Evolutionary conservation across 2,329 filamentous ascomycete genomes (phyloP).

Genomic region (Fusarium transvaalense): DNA sequence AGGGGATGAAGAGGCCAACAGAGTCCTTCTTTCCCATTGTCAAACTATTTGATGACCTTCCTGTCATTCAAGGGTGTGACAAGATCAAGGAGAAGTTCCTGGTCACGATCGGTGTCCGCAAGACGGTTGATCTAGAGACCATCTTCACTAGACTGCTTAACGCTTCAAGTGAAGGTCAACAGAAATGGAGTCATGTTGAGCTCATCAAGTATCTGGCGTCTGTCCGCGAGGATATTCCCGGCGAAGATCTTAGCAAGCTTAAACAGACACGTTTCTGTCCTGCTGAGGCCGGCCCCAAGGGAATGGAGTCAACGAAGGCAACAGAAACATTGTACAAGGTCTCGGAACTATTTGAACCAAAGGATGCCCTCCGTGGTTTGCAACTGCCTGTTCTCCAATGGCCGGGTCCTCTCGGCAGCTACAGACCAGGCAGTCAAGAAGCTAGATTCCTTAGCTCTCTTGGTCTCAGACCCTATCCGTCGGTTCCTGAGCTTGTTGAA

Average conservation of each 20-base stretch:
- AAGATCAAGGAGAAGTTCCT: slow-evolving; percentile 93
- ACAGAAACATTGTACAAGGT: slow-evolving; percentile 74
- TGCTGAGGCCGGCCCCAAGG: slow-evolving; percentile 73
- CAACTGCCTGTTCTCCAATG: slow-evolving; percentile 84
- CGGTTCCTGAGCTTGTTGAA: slow-evolving; percentile 78
- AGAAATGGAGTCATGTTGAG: slow-evolving; percentile 92
- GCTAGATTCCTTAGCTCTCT: slow-evolving; percentile 79
- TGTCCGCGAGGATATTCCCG: slow-evolving; percentile 88
- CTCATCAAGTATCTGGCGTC: slow-evolving; percentile 94
- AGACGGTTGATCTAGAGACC: slow-evolving; percentile 93
- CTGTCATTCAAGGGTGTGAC: slow-evolving; percentile 80
- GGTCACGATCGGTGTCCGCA: slow-evolving; percentile 85
- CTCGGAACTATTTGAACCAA: slow-evolving; percentile 85
- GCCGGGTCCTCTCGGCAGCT: slow-evolving; percentile 75
- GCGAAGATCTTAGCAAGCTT: slow-evolving; percentile 82
- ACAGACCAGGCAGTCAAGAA: slow-evolving; percentile 75
- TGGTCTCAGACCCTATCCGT: slow-evolving; percentile 79
- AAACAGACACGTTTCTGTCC: slow-evolving; percentile 85
- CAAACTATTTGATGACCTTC: slow-evolving; percentile 93
- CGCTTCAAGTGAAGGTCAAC: slow-evolving; percentile 66
- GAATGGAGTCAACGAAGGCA: slow-evolving; percentile 66
- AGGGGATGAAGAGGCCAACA: slow-evolving; percentile 85
- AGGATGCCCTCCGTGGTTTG: slow-evolving; percentile 75
- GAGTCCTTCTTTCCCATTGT: slow-evolving; percentile 96
- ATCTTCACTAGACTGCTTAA: slow-evolving; percentile 89